Evolutionary conservation across 75 land plant genomes (phyloP).

Genomic region (Pinus tabuliformis): DNA sequence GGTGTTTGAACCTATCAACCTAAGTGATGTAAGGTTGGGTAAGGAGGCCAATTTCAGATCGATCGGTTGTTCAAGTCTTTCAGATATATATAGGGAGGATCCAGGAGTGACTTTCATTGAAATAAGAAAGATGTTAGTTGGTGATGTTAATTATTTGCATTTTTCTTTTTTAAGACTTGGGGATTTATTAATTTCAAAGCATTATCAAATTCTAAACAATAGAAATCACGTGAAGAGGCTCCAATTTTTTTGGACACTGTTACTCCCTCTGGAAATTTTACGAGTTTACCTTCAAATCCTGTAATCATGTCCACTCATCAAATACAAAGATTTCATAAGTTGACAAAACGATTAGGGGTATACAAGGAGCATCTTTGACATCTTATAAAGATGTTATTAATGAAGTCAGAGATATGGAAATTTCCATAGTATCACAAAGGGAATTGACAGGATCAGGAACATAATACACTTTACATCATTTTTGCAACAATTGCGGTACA

Average conservation of each 20-base stretch:
- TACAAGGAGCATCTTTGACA: constrained; percentile 27
- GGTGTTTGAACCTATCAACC: no score
- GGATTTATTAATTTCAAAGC: no score
- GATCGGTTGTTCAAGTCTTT: no score
- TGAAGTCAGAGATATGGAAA: not conserved
- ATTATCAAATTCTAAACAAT: constrained; percentile 4
- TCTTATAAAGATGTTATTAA: constrained; percentile 55
- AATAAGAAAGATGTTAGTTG: no score
- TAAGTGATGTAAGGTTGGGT: no score
- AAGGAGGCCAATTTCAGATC: no score
- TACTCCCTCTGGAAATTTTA: constrained; percentile 39
- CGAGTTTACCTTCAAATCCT: constrained; percentile 34
- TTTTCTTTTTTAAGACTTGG: no score
- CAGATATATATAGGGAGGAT: no score
- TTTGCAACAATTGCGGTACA: constrained; percentile 44
- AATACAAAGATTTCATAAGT: not conserved
- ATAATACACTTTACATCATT: not conserved
- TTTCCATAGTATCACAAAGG: constrained; percentile 1
- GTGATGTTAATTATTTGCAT: no score
- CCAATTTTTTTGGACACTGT: constrained; percentile 36
- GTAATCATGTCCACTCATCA: constrained; percentile 3
- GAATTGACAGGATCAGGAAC: not conserved
- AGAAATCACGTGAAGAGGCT: not conserved
- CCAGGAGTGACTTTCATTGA: no score
- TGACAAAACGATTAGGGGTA: constrained; percentile 22